A percentile compares a stretch with the other conserved stretches of the same genome.
Conservation (phyloP, 148 eudicot species). For the Chenopodium album region DNA sequence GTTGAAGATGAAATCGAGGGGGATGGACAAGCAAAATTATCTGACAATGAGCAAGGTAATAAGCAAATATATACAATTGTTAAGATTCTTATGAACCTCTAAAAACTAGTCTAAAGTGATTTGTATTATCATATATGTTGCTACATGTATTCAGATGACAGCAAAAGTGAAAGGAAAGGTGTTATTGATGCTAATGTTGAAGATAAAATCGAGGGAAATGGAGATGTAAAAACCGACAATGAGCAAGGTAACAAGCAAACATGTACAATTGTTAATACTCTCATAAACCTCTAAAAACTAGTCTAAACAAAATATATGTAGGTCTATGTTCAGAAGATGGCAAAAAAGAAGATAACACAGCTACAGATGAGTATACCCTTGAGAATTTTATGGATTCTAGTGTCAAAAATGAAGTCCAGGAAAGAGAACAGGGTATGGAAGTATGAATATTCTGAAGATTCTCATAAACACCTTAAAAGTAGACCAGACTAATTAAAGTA, state of each 20-base stretch:
- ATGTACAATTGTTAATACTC: too few species aligned
- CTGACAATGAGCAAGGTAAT: neutral
- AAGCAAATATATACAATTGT: neutral
- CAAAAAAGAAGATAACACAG: neutral
- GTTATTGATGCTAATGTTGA: neutral
- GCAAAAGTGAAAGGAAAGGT: neutral
- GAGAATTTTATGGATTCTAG: neutral
- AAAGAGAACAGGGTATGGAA: neutral
- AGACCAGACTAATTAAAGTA: neutral
- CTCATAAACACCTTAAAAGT: neutral
- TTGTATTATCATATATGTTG: too few species aligned
- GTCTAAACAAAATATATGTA: neutral
- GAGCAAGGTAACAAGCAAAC: neutral
- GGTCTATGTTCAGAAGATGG: neutral
- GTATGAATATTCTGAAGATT: neutral
- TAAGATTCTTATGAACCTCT: neutral
- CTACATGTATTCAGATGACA: neutral
- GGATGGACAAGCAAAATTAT: neutral
- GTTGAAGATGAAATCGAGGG: neutral
- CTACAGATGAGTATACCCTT: neutral
- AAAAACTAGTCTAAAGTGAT: neutral
- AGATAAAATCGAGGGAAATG: neutral
- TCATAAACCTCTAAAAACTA: neutral
- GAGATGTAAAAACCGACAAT: neutral
- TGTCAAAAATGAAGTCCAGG: neutral